Evolutionary conservation across 177 flowering plant genomes (phyloP), one percentile per base, ranked within the genome.

Genomic region (Vitis hybrid): DNA sequence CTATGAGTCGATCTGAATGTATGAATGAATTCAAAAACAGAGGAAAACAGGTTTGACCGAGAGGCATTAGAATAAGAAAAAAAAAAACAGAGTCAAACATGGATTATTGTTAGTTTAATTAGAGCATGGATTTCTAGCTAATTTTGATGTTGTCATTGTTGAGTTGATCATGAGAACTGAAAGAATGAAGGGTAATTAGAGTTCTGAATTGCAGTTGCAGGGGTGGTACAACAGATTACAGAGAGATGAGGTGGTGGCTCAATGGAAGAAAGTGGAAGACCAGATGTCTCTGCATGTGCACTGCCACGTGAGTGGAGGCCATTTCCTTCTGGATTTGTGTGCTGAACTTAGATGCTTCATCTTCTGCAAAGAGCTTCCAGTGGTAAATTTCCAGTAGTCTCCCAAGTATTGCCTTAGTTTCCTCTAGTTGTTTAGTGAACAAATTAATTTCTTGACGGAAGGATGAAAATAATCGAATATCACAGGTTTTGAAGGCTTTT

Each of bases 271-370:
- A 73, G 91, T 94, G 4, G 83, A 88, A 76, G 98, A 81, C 27
- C 89, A 84, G 57, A 92, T 94, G 98, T 92, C 97, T 30, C 88
- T 92, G 1, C 97, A 94, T 76, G 98, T 94, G 74, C 97, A 94
- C 74, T 91, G 97, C 71, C 97, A 94, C 80, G 90, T 94, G 66
- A 94, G 97, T 73, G 98, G 98, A 50, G 97, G 97, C 62, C 97
- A 92, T 76, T 86, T 90, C 74, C 78, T 94, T 0, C 54, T 94
- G 20, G 90, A 94, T 68, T 64, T 88, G 61, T 83, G 67, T 72
- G 93, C 97, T 8, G 81, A 69, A 65, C 88, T 94, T 30, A 80
- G 98, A 82, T 88, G 78, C 80, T 91, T 81, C 91, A 94, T 94
- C 83, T 94, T 94, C 87, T 81, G 77, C 91, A 94, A 91, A 77